Evolutionary conservation across 2,329 filamentous ascomycete genomes (phyloP).

Genomic region (Penicillium janthinellum): DNA sequence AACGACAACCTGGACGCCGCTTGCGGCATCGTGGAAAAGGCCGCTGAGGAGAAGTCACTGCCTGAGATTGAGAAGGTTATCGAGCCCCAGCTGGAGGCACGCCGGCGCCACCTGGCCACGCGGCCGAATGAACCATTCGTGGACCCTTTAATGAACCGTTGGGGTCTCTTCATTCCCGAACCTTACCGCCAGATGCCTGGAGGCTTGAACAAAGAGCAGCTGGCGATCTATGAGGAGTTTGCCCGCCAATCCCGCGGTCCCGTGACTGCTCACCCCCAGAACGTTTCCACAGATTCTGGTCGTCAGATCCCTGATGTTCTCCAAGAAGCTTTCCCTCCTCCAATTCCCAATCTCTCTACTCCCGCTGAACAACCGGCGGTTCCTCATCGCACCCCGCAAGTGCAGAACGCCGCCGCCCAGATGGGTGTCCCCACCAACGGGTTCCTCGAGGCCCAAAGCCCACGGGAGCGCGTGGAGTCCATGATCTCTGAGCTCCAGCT

Average conservation of each 20-base stretch:
- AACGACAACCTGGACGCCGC: conserved; percentile 96
- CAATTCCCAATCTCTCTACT: conserved; percentile 63
- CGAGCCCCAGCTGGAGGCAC: conserved; percentile 74
- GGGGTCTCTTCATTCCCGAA: conserved; percentile 90
- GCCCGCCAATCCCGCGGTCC: conserved; percentile 77
- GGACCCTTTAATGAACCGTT: conserved; percentile 78
- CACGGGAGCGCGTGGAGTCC: conserved; percentile 56
- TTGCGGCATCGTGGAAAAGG: conserved; percentile 91
- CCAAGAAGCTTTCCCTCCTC: conserved; percentile 58
- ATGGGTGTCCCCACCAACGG: conserved; percentile 53
- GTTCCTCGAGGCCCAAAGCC: conserved; percentile 58
- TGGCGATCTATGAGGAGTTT: conserved; percentile 97
- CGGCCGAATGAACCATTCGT: conserved; percentile 83
- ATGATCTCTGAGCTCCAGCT: conserved; percentile 61
- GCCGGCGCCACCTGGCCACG: conserved; percentile 72
- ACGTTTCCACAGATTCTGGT: conserved; percentile 58
- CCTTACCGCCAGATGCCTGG: conserved; percentile 84
- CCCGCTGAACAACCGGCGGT: conserved; percentile 64
- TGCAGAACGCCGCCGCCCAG: conserved; percentile 44
- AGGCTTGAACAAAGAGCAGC: conserved; percentile 86
- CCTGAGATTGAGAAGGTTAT: conserved; percentile 96
- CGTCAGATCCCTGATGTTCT: conserved; percentile 65
- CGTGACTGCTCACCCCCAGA: conserved; percentile 56
- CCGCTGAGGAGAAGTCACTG: conserved; percentile 88
- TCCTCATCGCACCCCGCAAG: conserved; percentile 58